Evolutionary conservation across 371 early-diverging fungal genomes (phyloP), one percentile per base, ranked within the genome.

Genomic region (Lichtheimia ramosa): DNA sequence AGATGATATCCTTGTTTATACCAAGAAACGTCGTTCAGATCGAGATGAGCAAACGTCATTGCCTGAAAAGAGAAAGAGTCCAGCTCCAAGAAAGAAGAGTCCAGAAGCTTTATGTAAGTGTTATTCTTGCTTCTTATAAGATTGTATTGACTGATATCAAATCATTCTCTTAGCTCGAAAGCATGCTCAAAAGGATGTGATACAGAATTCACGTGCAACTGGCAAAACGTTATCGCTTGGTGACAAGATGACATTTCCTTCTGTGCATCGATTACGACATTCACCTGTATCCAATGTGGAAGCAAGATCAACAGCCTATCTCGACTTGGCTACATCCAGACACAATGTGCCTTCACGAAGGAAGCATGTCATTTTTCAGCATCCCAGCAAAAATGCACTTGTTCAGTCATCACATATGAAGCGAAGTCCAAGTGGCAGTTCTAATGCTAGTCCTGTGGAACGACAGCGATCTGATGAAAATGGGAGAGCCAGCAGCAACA

Each of bases 1-100:
- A 1, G 89, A 88, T 5, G 92, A 92, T 27, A 77, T 95, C 48
- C 54, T 61, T 5, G 80, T 88, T 14, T 91, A 82, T 67, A 69
- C 69, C 40, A 68, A 71, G 20, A 75, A 69, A 39, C 72, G 68
- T 50, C 58, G 66, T 0, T 21, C 57, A 14, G 62, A 62, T 21
- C 51, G 18, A 18, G n/a, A 46, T 21, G 18, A n/a, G 16, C 46
- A n/a, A 46, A 16, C 46, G 10, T 16, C 46, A 46, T n/a, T 18
- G 46, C 46, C 25, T 46, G 6, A 53, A 48, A 20, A 23, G 20
- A 23, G 48, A 49, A 24, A 34, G 18, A 10, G 48, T 18, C 20
- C n/a, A 18, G 34, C 34, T 34, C 34, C 34, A 8, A 6, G 34
- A 8, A 34, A 34, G 10, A 34, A 34, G 34, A 34, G 34, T 34